phyloP scores from a whole-genome alignment of 371 early-diverging fungal genomes.

The Zychaea mexicana region DNA sequence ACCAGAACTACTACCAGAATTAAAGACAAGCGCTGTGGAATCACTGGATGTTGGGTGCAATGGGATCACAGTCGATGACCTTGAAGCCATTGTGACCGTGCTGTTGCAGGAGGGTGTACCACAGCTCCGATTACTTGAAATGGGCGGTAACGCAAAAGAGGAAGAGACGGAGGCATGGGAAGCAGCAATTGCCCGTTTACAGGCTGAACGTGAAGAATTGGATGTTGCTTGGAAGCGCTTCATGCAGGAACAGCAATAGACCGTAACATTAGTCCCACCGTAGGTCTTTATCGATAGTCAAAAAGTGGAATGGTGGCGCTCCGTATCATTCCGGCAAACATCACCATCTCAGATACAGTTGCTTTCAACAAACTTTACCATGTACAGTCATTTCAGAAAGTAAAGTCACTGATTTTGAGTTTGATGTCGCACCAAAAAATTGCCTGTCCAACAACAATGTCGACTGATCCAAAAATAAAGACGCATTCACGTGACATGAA shows the following conservation, averaged over 20 bases:
- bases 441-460: too few species aligned
- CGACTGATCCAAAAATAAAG: too few species aligned
- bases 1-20: constrained; percentile 37
- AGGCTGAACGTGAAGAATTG: constrained; percentile 33
- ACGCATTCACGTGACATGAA: too few species aligned
- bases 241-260: constrained; percentile 8
- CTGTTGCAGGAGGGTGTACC: constrained; percentile 49
- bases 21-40: constrained; percentile 29
- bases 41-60: constrained; percentile 62
- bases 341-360: too few species aligned
- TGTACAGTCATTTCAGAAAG: too few species aligned
- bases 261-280: too few species aligned
- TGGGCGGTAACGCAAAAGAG: constrained; percentile 61
- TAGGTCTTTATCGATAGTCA: too few species aligned
- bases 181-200: constrained; percentile 33
- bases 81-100: constrained; percentile 48
- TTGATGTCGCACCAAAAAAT: too few species aligned
- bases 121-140: constrained; percentile 48
- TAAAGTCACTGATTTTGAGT: too few species aligned
- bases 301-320: too few species aligned
- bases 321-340: too few species aligned
- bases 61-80: constrained; percentile 42
- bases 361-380: too few species aligned
- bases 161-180: constrained; percentile 53
- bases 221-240: constrained; percentile 38